Conservation (phyloP, 2,329 filamentous ascomycete genomes). For the Pseudogymnoascus destructans region DNA sequence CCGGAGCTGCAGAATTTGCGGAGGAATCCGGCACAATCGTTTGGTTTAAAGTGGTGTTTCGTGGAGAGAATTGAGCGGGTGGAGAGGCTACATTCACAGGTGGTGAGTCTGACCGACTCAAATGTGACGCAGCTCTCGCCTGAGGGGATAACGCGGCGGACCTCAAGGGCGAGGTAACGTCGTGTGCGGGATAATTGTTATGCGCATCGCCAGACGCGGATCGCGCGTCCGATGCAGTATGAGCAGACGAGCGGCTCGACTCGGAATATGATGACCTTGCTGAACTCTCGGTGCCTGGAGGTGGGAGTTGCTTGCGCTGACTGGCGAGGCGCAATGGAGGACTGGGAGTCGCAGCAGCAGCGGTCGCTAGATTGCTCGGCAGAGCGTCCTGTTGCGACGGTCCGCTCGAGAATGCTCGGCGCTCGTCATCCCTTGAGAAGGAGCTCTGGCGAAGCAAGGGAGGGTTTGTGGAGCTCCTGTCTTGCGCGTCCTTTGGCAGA, state of each 20-base stretch:
- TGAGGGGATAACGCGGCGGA: constrained; percentile 37
- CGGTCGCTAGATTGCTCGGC: constrained; percentile 12
- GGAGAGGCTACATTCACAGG: constrained; percentile 20
- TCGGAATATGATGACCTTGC: constrained; percentile 5
- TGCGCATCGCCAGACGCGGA: constrained; percentile 15
- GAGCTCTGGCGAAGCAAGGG: constrained; percentile 30
- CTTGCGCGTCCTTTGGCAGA: constrained; percentile 13
- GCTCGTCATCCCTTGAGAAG: constrained; percentile 42
- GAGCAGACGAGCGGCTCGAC: constrained; percentile 17
- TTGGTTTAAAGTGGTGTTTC: constrained; percentile 49
- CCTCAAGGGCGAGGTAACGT: constrained; percentile 36
- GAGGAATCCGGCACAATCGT: constrained; percentile 25
- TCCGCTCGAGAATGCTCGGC: constrained; percentile 34
- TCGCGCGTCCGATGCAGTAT: constrained; percentile 15
- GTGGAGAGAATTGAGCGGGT: constrained; percentile 38
- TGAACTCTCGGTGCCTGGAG: background rate
- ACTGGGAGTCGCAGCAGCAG: constrained; percentile 12
- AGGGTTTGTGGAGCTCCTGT: constrained; percentile 10
- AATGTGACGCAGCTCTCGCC: constrained; percentile 26
- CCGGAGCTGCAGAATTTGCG: constrained; percentile 23
- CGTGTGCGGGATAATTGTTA: constrained; percentile 28
- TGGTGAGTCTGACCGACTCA: background rate
- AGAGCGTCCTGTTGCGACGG: constrained; percentile 10
- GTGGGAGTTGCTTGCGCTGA: constrained; percentile 17
- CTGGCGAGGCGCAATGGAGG: constrained; percentile 17